Conservation (phyloP, 2,329 filamentous ascomycete genomes). For the Cercospora zeae-maydis region DNA sequence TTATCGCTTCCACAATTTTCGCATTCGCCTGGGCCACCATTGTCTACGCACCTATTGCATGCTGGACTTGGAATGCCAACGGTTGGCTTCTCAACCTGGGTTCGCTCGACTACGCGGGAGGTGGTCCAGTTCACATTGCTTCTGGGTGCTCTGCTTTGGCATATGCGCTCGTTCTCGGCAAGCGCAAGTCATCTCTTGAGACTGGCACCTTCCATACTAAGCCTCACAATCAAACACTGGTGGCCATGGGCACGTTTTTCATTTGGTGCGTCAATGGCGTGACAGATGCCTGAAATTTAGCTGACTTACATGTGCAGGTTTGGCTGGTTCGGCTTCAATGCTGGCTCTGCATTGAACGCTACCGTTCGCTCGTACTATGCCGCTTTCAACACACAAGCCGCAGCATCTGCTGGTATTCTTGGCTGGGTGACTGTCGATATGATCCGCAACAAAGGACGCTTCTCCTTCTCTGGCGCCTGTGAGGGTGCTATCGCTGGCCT, state of each 20-base stretch:
- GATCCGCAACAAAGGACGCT: constrained; percentile 50
- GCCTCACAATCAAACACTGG: constrained; percentile 60
- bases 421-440: constrained; percentile 55
- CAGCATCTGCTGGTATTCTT: constrained; percentile 51
- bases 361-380: constrained; percentile 54
- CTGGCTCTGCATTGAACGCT: constrained; percentile 52
- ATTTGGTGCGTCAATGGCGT: constrained; percentile 66
- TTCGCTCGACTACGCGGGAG: constrained; percentile 59
- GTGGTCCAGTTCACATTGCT: constrained; percentile 62
- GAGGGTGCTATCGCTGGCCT: constrained; percentile 57
- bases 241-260: constrained; percentile 61
- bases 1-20: constrained; percentile 62
- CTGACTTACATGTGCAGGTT: constrained; percentile 42
- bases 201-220: constrained; percentile 46
- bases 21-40: constrained; percentile 62
- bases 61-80: constrained; percentile 64
- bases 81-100: constrained; percentile 63
- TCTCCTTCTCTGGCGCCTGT: constrained; percentile 55
- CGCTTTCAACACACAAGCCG: constrained; percentile 57
- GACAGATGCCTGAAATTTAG: constrained; percentile 41
- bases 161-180: constrained; percentile 62
- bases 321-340: constrained; percentile 59
- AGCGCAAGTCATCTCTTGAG: constrained; percentile 50
- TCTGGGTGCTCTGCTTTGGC: constrained; percentile 60
- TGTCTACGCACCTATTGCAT: constrained; percentile 61